Evolutionary conservation across 164 flowering plant genomes (phyloP).

Genomic region (Platanus orientalis): DNA sequence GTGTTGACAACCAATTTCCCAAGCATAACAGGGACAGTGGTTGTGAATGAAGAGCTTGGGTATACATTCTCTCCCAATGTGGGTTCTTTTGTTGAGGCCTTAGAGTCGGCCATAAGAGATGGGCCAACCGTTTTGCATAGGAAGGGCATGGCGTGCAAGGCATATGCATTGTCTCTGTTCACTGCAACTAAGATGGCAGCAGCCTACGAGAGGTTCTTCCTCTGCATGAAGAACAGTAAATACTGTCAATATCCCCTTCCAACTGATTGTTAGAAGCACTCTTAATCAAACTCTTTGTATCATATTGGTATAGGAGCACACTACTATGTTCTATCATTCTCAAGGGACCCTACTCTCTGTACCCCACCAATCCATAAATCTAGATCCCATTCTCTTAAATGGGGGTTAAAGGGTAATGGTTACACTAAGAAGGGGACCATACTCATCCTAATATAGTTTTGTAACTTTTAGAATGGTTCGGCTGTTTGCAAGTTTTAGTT

Average conservation of each 20-base stretch:
- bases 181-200: slow-evolving; percentile 53
- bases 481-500: too few species aligned
- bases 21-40: slow-evolving; percentile 49
- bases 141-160: slow-evolving; percentile 39
- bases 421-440: too few species aligned
- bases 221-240: slow-evolving; percentile 43
- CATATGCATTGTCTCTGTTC: slow-evolving; percentile 36
- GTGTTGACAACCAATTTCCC: slow-evolving; percentile 49
- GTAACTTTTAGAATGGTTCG: too few species aligned
- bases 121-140: slow-evolving; percentile 29
- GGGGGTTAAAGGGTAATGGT: too few species aligned
- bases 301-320: too few species aligned
- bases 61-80: slow-evolving; percentile 53
- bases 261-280: slow-evolving; percentile 28
- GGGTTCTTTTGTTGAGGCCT: slow-evolving; percentile 34
- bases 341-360: too few species aligned
- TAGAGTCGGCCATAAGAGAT: slow-evolving; percentile 34
- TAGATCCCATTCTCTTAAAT: too few species aligned
- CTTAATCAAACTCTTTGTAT: not conserved
- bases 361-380: too few species aligned
- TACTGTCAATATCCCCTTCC: slow-evolving; percentile 46
- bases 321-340: too few species aligned
- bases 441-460: too few species aligned
- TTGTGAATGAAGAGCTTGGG: slow-evolving; percentile 41
- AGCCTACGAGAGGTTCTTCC: slow-evolving; percentile 57